Percentiles rank a stretch among this genome's conserved stretches.
phyloP scores from a whole-genome alignment of 2,329 filamentous ascomycete species.

The Pseudogymnoascus sp. region DNA sequence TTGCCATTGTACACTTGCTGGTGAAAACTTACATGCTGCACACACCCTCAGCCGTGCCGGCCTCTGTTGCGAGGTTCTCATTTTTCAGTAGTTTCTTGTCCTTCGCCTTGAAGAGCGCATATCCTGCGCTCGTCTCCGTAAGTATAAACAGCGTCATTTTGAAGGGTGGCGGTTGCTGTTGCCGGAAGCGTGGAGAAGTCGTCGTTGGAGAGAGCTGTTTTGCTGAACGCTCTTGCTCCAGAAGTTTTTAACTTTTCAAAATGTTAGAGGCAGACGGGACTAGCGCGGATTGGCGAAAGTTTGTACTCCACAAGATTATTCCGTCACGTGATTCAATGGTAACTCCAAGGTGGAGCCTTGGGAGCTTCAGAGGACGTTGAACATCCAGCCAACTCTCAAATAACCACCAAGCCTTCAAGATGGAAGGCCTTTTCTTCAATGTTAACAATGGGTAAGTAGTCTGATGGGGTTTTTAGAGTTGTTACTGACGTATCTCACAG shows the following conservation, averaged over 20 bases:
- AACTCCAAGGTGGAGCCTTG: constrained; percentile 10
- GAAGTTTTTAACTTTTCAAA: constrained; percentile 13
- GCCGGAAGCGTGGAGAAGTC: constrained; percentile 7
- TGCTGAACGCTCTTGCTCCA: constrained; percentile 8
- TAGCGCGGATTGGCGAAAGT: constrained; percentile 9
- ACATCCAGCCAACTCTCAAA: constrained; percentile 4
- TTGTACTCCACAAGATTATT: constrained; percentile 5
- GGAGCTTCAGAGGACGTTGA: constrained; percentile 7
- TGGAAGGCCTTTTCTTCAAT: constrained; percentile 94
- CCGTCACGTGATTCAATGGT: background rate
- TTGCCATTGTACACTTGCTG: background rate
- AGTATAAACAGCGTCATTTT: constrained; percentile 87
- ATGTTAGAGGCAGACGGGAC: constrained; percentile 7
- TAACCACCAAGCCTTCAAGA: constrained; percentile 32
- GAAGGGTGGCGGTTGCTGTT: constrained; percentile 21
- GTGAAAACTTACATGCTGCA: constrained; percentile 66
- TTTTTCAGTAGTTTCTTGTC: constrained; percentile 97
- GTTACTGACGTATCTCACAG: constrained; percentile 39
- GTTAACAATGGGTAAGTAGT: constrained; percentile 73
- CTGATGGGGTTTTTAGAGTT: constrained; percentile 6
- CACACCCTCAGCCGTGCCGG: constrained; percentile 73
- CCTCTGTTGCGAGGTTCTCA: constrained; percentile 66
- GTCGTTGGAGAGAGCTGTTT: constrained; percentile 11
- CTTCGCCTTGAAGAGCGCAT: constrained; percentile 95
- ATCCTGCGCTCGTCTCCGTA: constrained; percentile 90